Conservation (phyloP, 2,329 filamentous ascomycete species). For the Chaetomium globosum region DNA sequence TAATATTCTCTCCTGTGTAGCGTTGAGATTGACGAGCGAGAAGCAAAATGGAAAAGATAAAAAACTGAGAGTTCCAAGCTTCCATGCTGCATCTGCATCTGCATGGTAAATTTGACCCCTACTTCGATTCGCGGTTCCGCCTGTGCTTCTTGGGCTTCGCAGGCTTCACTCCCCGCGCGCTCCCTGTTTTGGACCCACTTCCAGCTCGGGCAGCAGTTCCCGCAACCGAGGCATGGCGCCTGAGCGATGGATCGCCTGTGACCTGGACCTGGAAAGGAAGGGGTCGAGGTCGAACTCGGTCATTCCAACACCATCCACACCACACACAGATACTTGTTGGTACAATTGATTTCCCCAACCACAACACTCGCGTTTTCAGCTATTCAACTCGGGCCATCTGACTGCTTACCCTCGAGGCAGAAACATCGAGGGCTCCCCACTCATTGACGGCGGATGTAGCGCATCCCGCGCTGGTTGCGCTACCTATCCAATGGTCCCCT, state of each 20-base stretch:
- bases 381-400: background rate
- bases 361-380: background rate
- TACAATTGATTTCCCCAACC: background rate
- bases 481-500: slow-evolving; percentile 25
- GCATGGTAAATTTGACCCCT: no score
- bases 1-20: background rate
- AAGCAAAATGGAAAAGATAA: no score
- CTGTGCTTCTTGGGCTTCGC: no score
- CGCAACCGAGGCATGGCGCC: slow-evolving; percentile 20
- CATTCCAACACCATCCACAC: slow-evolving; percentile 8
- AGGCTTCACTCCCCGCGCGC: no score
- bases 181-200: slow-evolving; percentile 6
- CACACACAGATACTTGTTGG: background rate
- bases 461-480: slow-evolving; percentile 6
- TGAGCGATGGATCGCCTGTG: background rate
- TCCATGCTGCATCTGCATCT: no score
- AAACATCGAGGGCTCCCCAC: no score
- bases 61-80: no score
- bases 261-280: background rate
- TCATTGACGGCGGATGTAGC: slow-evolving; percentile 6
- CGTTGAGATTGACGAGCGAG: no score
- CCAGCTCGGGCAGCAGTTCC: slow-evolving; percentile 16
- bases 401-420: no score
- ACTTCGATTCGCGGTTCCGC: no score
- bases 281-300: background rate